A percentile compares a stretch with the other conserved stretches of the same genome.
phyloP scores from a whole-genome alignment of 176 grass and related monocot species.

The Oryza rufipogon region DNA sequence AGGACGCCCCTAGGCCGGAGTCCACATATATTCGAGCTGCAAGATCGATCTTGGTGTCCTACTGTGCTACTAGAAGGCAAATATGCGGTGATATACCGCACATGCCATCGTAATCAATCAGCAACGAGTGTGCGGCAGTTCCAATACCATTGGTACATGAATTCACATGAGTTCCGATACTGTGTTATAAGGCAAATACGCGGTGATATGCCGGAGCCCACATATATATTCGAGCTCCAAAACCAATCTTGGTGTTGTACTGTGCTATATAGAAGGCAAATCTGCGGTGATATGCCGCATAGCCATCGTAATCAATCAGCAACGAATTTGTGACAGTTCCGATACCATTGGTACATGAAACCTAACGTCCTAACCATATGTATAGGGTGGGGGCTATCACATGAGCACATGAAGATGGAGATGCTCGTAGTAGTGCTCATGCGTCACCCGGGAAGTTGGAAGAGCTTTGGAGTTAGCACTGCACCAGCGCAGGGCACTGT shows the following conservation, averaged over 20 bases:
- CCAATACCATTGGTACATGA: not conserved
- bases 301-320: no score
- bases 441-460: not conserved
- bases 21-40: not conserved
- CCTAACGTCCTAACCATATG: no score
- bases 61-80: not conserved
- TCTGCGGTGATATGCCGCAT: not conserved
- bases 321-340: no score
- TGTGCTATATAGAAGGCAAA: not conserved
- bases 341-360: not conserved
- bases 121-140: no score
- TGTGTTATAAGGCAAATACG: no score
- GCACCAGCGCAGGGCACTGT: not conserved
- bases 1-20: no score
- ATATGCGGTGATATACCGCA: not conserved
- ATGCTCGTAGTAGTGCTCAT: not conserved
- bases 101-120: not conserved
- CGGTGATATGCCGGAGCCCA: not conserved
- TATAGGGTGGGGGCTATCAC: no score
- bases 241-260: no score
- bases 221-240: not conserved
- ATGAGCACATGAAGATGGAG: not conserved
- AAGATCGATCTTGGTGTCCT: no score
- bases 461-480: not conserved
- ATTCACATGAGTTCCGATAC: not conserved